A percentile compares a stretch with the other conserved stretches of the same genome.
Evolutionary conservation across 2,329 filamentous ascomycete species (phyloP).

Genomic region (Uncinocarpus reesii): DNA sequence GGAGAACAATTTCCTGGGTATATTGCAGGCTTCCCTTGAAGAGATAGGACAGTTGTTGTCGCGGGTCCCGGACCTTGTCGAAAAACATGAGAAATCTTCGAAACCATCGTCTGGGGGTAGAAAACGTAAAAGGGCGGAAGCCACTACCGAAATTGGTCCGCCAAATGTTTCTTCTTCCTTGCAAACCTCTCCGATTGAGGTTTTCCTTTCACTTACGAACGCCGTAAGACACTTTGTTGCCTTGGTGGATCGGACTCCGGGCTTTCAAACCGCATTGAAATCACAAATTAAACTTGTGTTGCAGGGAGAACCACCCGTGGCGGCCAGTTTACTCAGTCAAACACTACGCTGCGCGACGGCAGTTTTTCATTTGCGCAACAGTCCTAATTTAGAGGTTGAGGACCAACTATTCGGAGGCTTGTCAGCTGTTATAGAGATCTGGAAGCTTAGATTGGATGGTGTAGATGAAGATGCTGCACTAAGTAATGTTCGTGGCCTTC

Average conservation of each 20-base stretch:
- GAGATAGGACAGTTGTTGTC: constrained; percentile 31
- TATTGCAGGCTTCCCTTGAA: constrained; percentile 56
- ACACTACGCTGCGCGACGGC: background rate
- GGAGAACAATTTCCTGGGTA: constrained; percentile 56
- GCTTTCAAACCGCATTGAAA: constrained; percentile 23
- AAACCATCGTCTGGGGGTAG: constrained; percentile 21
- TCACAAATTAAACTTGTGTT: constrained; percentile 34
- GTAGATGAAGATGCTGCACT: constrained; percentile 27
- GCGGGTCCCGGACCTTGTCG: background rate
- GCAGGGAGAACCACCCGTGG: constrained; percentile 27
- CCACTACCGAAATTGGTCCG: background rate
- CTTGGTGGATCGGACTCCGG: constrained; percentile 6
- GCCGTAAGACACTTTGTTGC: constrained; percentile 10
- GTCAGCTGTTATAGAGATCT: constrained; percentile 28
- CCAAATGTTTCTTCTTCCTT: background rate
- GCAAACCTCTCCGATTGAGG: background rate
- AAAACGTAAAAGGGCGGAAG: constrained; percentile 31
- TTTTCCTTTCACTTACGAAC: constrained; percentile 11
- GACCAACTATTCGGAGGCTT: constrained; percentile 27
- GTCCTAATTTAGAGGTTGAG: background rate
- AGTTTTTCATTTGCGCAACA: background rate
- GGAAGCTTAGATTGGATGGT: constrained; percentile 30
- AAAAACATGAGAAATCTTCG: constrained; percentile 17
- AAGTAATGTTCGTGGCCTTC: constrained; percentile 25
- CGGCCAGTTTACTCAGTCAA: constrained; percentile 25